These are phyloP conservation scores for Sechiopsis laciniata DNA, from an alignment of 306 rosid genomes.

Conservation along the genomic window DNA sequence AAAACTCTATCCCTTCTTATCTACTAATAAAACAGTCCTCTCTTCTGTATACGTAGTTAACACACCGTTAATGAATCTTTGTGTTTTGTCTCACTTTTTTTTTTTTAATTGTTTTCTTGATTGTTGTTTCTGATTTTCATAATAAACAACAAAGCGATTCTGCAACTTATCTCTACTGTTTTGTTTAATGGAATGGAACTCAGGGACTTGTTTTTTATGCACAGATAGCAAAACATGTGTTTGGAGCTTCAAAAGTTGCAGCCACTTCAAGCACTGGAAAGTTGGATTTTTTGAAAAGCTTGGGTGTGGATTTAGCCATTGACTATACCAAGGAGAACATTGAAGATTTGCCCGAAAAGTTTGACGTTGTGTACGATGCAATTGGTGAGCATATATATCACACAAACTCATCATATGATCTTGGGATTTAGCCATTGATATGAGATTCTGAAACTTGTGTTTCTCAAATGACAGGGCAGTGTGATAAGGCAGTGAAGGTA, in stretches of 20 bases:
- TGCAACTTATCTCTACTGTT: background rate
- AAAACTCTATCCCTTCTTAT: too few species aligned
- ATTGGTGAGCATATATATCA: conserved; percentile 47
- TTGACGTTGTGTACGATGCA: conserved; percentile 84
- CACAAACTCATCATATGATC: background rate
- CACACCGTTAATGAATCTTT: too few species aligned
- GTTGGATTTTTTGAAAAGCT: conserved; percentile 67
- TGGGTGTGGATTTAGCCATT: conserved; percentile 82
- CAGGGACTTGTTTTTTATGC: background rate
- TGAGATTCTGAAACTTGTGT: background rate
- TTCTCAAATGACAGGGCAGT: conserved; percentile 55
- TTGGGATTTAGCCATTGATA: background rate
- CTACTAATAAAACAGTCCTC: too few species aligned
- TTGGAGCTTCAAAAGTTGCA: conserved; percentile 83
- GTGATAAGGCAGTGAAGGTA: conserved; percentile 83
- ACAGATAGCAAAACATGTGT: conserved; percentile 86
- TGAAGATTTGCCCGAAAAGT: conserved; percentile 76
- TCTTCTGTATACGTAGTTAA: too few species aligned
- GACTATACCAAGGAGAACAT: conserved; percentile 84
- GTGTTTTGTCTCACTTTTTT: too few species aligned
- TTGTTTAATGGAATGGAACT: background rate
- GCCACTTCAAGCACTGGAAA: conserved; percentile 84
- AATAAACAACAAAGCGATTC: background rate
- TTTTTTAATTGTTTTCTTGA: too few species aligned
- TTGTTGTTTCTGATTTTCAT: too few species aligned